Conservation (phyloP, 805 yeast genomes). For the Spathaspora hagerdaliae region DNA sequence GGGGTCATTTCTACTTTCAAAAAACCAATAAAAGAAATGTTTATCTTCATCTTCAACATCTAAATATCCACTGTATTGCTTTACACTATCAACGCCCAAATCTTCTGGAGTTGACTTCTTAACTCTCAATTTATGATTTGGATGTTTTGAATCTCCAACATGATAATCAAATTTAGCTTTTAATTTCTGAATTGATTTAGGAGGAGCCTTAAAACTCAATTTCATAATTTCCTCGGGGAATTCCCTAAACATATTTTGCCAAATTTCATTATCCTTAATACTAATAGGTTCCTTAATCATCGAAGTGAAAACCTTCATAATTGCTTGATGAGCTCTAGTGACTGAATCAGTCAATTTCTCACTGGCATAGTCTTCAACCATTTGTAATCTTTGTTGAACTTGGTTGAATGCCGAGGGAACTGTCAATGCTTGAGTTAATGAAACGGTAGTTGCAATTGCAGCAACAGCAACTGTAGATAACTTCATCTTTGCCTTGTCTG, state of each 20-base stretch:
- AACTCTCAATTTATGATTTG: slow-evolving; percentile 57
- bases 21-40: slow-evolving; percentile 44
- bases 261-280: slow-evolving; percentile 44
- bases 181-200: slow-evolving; percentile 45
- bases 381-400: slow-evolving; percentile 16
- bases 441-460: slow-evolving; percentile 9
- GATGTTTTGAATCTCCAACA: slow-evolving; percentile 34
- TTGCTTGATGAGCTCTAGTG: slow-evolving; percentile 18
- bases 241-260: slow-evolving; percentile 60
- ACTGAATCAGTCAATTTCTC: slow-evolving; percentile 4
- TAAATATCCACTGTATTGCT: slow-evolving; percentile 82
- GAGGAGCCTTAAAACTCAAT: slow-evolving; percentile 47
- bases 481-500: too few relatives aligned
- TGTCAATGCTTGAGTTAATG: slow-evolving; percentile 16
- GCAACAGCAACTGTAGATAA: slow-evolving; percentile 14
- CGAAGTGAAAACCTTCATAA: slow-evolving; percentile 47
- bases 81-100: slow-evolving; percentile 77
- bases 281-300: slow-evolving; percentile 49
- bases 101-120: slow-evolving; percentile 50
- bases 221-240: slow-evolving; percentile 53
- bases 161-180: slow-evolving; percentile 31
- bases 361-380: slow-evolving; percentile 2
- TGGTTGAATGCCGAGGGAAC: slow-evolving; percentile 16
- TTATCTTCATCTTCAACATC: slow-evolving; percentile 74
- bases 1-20: slow-evolving; percentile 43